Percentiles rank a stretch among this genome's conserved stretches.
Conservation (phyloP, 768 basidiomycete species). For the Mycena vitilis region DNA sequence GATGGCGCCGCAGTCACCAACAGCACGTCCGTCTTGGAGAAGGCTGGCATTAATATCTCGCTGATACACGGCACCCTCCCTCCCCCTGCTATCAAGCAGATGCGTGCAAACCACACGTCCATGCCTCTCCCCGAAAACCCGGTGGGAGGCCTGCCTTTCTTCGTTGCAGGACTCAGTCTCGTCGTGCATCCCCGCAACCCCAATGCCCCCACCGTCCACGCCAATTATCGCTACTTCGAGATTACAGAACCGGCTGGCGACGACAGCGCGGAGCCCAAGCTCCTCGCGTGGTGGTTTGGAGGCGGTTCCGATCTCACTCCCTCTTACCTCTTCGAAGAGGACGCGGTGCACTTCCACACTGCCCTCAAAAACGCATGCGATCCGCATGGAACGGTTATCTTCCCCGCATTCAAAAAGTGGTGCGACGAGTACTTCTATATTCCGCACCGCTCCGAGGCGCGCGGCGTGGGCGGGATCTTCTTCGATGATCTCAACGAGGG, state of each 20-base stretch:
- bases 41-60: slow-evolving; percentile 95
- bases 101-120: slow-evolving; percentile 91
- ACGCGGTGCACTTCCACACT: slow-evolving; percentile 87
- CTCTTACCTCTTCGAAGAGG: slow-evolving; percentile 89
- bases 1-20: slow-evolving; percentile 45
- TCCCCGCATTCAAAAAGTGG: slow-evolving; percentile 90
- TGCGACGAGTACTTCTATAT: slow-evolving; percentile 98
- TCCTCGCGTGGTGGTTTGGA: slow-evolving; percentile 98
- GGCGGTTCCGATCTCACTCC: slow-evolving; percentile 97
- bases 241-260: slow-evolving; percentile 66
- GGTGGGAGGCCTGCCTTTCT: slow-evolving; percentile 81
- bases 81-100: slow-evolving; percentile 90
- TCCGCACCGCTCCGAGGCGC: slow-evolving; percentile 84
- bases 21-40: slow-evolving; percentile 77
- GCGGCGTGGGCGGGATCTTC: slow-evolving; percentile 95
- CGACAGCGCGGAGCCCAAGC: slow-evolving; percentile 54
- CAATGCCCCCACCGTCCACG: slow-evolving; percentile 92
- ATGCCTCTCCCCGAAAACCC: slow-evolving; percentile 71
- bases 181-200: slow-evolving; percentile 96
- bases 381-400: slow-evolving; percentile 72
- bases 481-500: slow-evolving; percentile 90
- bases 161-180: slow-evolving; percentile 91
- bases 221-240: slow-evolving; percentile 98
- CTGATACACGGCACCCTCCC: slow-evolving; percentile 91
- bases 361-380: slow-evolving; percentile 84